These are phyloP conservation scores for Lachancea lanzarotensis DNA, from an alignment of 805 yeast species.

Conservation along the genomic window DNA sequence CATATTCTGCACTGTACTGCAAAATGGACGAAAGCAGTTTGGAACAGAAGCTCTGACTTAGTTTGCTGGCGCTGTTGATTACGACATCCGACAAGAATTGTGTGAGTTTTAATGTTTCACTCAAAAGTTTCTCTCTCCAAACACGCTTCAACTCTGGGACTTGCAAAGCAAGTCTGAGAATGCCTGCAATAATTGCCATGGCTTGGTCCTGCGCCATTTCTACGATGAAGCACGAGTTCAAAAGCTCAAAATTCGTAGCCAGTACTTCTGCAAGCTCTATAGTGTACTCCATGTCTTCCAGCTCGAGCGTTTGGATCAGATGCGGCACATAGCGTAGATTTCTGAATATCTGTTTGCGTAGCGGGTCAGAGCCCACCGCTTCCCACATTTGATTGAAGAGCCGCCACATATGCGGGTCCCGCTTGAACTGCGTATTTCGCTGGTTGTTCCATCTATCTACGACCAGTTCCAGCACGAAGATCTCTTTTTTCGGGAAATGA, in stretches of 20 bases:
- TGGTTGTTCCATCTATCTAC: constrained; percentile 54
- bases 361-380: constrained; percentile 21
- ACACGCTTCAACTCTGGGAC: background rate
- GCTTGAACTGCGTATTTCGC: constrained; percentile 39
- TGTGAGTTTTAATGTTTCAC: constrained; percentile 19
- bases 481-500: constrained; percentile 48
- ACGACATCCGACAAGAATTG: constrained; percentile 13
- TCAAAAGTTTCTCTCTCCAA: constrained; percentile 10
- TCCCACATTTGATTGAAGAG: constrained; percentile 41
- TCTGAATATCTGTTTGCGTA: constrained; percentile 38
- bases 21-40: background rate
- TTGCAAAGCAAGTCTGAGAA: constrained; percentile 12
- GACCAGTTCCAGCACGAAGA: constrained; percentile 52
- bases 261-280: constrained; percentile 15
- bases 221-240: constrained; percentile 23
- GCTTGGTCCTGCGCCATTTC: constrained; percentile 24
- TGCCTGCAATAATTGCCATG: constrained; percentile 18
- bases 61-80: constrained; percentile 10
- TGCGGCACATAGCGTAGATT: constrained; percentile 36
- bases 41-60: background rate
- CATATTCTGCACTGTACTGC: background rate
- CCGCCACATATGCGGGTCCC: constrained; percentile 42
- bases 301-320: constrained; percentile 17
- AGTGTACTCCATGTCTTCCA: constrained; percentile 5
- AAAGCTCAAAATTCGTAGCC: constrained; percentile 14